phyloP scores from a whole-genome alignment of 192 early-diverging fungal genomes.

The Phlyctochytrium planicorne region DNA sequence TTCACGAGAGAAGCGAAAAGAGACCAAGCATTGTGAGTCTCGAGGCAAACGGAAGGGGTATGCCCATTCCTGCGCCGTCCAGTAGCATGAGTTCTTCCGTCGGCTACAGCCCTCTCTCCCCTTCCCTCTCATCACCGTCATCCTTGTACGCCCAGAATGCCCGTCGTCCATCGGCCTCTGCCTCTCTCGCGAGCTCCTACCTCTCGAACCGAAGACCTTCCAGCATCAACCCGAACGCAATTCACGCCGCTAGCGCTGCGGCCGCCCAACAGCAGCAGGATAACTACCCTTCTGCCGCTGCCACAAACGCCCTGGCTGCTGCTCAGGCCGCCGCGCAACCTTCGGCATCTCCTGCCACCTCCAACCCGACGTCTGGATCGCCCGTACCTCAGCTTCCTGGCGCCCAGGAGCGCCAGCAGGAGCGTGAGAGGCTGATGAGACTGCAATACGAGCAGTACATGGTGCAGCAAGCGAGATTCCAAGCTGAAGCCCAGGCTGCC shows the following conservation, averaged over 20 bases:
- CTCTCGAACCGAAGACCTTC: not conserved
- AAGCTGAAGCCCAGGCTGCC: not conserved
- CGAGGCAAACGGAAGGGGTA: not conserved
- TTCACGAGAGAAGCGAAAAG: not conserved
- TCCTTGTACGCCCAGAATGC: not conserved
- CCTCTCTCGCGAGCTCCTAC: not conserved
- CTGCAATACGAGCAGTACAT: constrained; percentile 6
- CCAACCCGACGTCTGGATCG: not conserved
- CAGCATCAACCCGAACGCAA: too few species aligned
- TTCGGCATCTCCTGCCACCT: not conserved
- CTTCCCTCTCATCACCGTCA: not conserved
- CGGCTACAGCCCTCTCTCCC: not conserved
- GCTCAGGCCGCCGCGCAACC: not conserved
- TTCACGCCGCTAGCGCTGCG: not conserved
- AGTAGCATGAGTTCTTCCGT: not conserved
- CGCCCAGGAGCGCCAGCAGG: not conserved
- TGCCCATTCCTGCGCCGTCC: not conserved
- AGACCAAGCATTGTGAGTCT: not conserved
- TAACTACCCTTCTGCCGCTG: not conserved
- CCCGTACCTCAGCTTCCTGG: not conserved
- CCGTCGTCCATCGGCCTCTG: not conserved
- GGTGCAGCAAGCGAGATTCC: not conserved
- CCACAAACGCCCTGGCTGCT: not conserved
- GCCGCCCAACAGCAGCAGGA: not conserved
- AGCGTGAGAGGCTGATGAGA: not conserved